Evolutionary conservation across 2,329 filamentous ascomycete genomes (phyloP), one percentile per base, ranked within the genome.

Genomic region (Beauveria asiatica): DNA sequence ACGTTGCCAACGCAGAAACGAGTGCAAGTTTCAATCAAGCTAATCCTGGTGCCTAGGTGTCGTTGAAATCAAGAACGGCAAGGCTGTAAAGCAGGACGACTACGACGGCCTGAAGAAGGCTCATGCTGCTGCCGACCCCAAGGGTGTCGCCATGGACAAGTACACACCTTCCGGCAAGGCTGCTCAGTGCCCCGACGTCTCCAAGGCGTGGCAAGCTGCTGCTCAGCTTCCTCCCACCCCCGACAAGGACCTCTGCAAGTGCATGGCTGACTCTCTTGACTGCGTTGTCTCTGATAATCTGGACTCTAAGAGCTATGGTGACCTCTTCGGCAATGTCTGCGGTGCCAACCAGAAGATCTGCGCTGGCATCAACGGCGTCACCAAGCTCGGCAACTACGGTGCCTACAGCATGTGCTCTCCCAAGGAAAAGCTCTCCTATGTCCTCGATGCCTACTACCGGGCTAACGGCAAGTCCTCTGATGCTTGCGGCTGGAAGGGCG

Each of bases 91-190:
- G 64, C 81, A 90, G 67, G 74, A 84, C 42, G 90, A 96, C 76
- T 99, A 89, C 76, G 81, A 81, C 61, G 81, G 84, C 62, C 83
- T 96, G 59, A 84, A 85, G 67, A 83, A 78, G 65, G 82, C 90
- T 72, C 84, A 96, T 66, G 81, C 81, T 65, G 83, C 82, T 62
- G 86, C 85, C 57, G 82, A 77, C 30, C 89, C 92, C 61, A 83
- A 80, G 62, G 83, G 82, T 66, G 85, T 89, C 63, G 78, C 85
- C 65, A 84, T 83, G 70, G 76, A 76, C 67, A 75, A 78, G 44
- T 99, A 97, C 83, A 84, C 69, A 44, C 83, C 90, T n/a, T 81
- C 81, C 72, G 92, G 91, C 82, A 84, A 83, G 55, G 78, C 85
- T 25, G 80, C 83, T 56, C 72, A 81, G 51, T 99, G 94, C 83